Percentiles rank a stretch among this genome's conserved stretches.
phyloP scores from a whole-genome alignment of 2,329 filamentous ascomycete species.

The Bertia moriformis region DNA sequence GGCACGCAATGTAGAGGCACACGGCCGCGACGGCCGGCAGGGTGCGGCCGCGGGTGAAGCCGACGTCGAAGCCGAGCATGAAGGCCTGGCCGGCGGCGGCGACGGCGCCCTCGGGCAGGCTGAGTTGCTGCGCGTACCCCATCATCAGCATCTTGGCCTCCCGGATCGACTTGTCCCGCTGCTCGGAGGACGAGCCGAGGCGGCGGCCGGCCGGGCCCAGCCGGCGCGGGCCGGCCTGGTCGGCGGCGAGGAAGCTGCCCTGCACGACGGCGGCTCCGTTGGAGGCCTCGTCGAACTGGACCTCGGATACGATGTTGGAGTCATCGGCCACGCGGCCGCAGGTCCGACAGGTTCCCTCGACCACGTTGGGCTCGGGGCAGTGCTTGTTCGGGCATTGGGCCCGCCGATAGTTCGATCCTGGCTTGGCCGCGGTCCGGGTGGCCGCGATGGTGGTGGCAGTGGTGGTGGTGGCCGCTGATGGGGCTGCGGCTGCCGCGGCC shows the following conservation, averaged over 20 bases:
- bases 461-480: too few species aligned
- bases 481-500: too few species aligned
- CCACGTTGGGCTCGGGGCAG: slow-evolving; percentile 45
- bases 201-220: slow-evolving; percentile 47
- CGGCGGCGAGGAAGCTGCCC: slow-evolving; percentile 73
- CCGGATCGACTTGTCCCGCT: slow-evolving; percentile 43
- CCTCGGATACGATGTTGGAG: slow-evolving; percentile 79
- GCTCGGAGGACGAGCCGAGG: slow-evolving; percentile 39
- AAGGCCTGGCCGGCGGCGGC: slow-evolving; percentile 60
- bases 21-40: slow-evolving; percentile 78
- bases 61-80: slow-evolving; percentile 58
- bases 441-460: too few species aligned
- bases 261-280: slow-evolving; percentile 80
- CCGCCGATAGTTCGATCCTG: too few species aligned
- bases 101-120: slow-evolving; percentile 44
- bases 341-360: slow-evolving; percentile 59
- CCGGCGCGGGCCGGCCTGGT: slow-evolving; percentile 65
- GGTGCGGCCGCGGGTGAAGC: slow-evolving; percentile 75
- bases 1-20: slow-evolving; percentile 77
- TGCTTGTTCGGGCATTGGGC: slow-evolving; percentile 43
- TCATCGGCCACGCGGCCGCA: slow-evolving; percentile 78
- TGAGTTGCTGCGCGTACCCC: slow-evolving; percentile 44
- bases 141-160: slow-evolving; percentile 43
- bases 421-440: too few species aligned
- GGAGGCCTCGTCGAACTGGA: slow-evolving; percentile 78